Evolutionary conservation across 495 filamentous ascomycete genomes (phyloP).

Genomic region (Annulohypoxylon nitens): DNA sequence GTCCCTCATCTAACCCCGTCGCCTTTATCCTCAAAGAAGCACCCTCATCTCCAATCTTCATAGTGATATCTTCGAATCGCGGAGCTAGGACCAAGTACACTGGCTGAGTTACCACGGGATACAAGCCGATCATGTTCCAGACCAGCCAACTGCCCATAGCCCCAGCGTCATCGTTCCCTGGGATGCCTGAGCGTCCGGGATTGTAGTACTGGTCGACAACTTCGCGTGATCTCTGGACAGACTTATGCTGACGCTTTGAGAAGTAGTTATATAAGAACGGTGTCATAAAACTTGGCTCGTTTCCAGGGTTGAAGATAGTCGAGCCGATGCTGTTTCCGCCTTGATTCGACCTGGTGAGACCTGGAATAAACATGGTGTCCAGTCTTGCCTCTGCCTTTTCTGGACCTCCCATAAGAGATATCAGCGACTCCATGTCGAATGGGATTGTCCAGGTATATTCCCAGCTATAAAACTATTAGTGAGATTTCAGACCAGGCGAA

Average conservation of each 20-base stretch:
- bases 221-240: slow-evolving; percentile 66
- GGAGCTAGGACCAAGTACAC: slow-evolving; percentile 71
- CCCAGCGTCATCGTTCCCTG: slow-evolving; percentile 74
- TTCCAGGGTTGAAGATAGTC: slow-evolving; percentile 70
- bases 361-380: slow-evolving; percentile 69
- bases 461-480: slow-evolving; percentile 55
- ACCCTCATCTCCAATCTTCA: slow-evolving; percentile 65
- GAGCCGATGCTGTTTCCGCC: slow-evolving; percentile 42
- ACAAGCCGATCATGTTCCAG: slow-evolving; percentile 76
- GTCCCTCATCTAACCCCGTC: slow-evolving; percentile 57
- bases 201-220: slow-evolving; percentile 68
- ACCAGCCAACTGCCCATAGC: slow-evolving; percentile 75
- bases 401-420: slow-evolving; percentile 69
- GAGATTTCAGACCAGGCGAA: background rate
- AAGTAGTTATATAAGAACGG: slow-evolving; percentile 79
- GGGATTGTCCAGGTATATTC: slow-evolving; percentile 74
- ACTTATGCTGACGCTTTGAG: slow-evolving; percentile 65
- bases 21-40: slow-evolving; percentile 62
- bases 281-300: slow-evolving; percentile 75
- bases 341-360: slow-evolving; percentile 49
- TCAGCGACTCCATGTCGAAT: slow-evolving; percentile 73
- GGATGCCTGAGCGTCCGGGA: slow-evolving; percentile 64
- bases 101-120: slow-evolving; percentile 71
- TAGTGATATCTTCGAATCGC: slow-evolving; percentile 68
- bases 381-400: slow-evolving; percentile 68